phyloP scores from a whole-genome alignment of 1,139 yeast species.

The Scheffersomyces insectosa region DNA sequence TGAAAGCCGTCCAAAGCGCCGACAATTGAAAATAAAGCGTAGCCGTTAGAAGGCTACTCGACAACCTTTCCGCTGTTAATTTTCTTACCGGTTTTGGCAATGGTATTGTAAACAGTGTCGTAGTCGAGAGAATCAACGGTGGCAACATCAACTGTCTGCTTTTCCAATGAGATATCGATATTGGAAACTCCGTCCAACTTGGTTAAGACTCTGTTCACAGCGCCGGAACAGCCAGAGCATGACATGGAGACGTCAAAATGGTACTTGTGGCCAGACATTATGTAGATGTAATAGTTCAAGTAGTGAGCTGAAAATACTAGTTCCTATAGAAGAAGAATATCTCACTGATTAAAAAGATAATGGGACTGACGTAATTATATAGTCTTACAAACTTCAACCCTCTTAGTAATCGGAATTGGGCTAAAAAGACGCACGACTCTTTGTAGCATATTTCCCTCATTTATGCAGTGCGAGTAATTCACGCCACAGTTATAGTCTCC shows the following conservation, averaged over 20 bases:
- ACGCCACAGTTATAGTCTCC: too few relatives aligned
- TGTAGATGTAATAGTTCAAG: conserved; percentile 1
- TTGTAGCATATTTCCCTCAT: too few relatives aligned
- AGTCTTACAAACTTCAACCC: too few relatives aligned
- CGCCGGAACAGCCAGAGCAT: conserved; percentile 86
- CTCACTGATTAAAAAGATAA: too few relatives aligned
- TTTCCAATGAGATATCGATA: conserved; percentile 72
- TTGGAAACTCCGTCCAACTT: conserved; percentile 74
- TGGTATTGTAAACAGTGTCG: conserved; percentile 75
- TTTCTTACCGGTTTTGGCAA: conserved; percentile 88
- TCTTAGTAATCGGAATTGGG: too few relatives aligned
- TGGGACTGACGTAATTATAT: too few relatives aligned
- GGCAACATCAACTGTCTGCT: conserved; percentile 79
- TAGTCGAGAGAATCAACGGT: conserved; percentile 58
- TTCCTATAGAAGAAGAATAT: background rate
- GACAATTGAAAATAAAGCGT: background rate
- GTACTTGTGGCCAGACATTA: conserved; percentile 57
- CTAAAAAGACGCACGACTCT: too few relatives aligned
- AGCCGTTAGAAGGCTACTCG: conserved; percentile 13
- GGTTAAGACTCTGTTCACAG: conserved; percentile 76
- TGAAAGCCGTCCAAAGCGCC: background rate
- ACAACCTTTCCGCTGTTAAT: conserved; percentile 64
- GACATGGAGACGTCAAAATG: conserved; percentile 80
- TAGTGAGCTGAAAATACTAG: background rate
- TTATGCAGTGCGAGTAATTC: too few relatives aligned